Conservation (phyloP, 768 basidiomycete genomes). For the Saitozyma podzolica region DNA sequence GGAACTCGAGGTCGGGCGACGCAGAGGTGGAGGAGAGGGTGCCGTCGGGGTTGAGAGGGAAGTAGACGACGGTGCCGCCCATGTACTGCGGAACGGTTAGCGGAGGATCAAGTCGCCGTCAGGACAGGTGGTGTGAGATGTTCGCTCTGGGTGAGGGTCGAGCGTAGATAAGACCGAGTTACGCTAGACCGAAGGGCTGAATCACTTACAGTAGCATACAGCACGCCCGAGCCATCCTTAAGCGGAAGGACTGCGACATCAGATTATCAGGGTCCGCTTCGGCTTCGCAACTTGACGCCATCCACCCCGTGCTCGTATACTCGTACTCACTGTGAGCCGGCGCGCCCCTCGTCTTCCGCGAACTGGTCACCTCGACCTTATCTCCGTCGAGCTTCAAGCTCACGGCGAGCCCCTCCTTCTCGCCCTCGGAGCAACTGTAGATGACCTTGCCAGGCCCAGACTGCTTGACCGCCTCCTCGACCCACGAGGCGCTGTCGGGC, state of each 20-base stretch:
- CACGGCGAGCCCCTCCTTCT: slow-evolving; percentile 62
- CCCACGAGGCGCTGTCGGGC: slow-evolving; percentile 66
- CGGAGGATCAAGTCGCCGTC: no score
- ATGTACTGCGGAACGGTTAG: slow-evolving; percentile 60
- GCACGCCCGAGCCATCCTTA: slow-evolving; percentile 61
- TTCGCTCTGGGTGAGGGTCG: no score
- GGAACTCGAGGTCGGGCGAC: slow-evolving; percentile 52
- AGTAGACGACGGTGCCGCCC: slow-evolving; percentile 61
- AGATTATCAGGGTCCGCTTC: slow-evolving; percentile 13
- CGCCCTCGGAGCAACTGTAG: slow-evolving; percentile 68
- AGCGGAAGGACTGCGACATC: slow-evolving; percentile 65
- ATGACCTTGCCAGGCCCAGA: slow-evolving; percentile 51
- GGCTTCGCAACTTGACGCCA: slow-evolving; percentile 57
- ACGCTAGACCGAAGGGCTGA: neutral
- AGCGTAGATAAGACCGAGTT: no score
- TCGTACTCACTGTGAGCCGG: slow-evolving; percentile 41
- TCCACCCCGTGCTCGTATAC: slow-evolving; percentile 43
- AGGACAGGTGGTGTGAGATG: no score
- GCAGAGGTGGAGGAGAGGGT: slow-evolving; percentile 24
- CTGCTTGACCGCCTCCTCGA: slow-evolving; percentile 55
- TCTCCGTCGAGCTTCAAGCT: slow-evolving; percentile 62
- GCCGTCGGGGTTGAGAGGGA: slow-evolving; percentile 59
- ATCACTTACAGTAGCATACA: slow-evolving; percentile 71
- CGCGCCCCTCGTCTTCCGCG: slow-evolving; percentile 29
- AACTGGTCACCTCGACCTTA: slow-evolving; percentile 56